phyloP scores from a whole-genome alignment of 768 basidiomycete genomes.

The Coprinellus micaceus region DNA sequence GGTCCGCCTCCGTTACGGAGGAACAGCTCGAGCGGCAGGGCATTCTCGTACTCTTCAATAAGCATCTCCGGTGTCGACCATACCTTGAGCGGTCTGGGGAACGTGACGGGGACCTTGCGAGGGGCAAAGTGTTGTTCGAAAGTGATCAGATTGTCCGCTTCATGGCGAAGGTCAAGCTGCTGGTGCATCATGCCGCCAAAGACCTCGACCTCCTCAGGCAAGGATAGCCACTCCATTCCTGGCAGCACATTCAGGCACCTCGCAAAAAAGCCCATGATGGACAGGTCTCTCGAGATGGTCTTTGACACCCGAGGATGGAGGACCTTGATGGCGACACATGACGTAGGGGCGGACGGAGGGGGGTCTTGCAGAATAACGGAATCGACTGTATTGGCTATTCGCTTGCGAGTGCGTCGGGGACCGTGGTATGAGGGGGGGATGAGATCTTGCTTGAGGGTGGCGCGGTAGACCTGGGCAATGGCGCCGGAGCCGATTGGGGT shows the following conservation, averaged over 20 bases:
- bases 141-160: slow-evolving; percentile 78
- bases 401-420: slow-evolving; percentile 59
- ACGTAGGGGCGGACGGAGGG: slow-evolving; percentile 71
- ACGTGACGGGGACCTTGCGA: slow-evolving; percentile 78
- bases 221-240: slow-evolving; percentile 93
- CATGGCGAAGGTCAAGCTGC: slow-evolving; percentile 87
- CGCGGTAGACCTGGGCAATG: slow-evolving; percentile 97
- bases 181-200: slow-evolving; percentile 97
- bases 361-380: slow-evolving; percentile 62
- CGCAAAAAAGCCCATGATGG: slow-evolving; percentile 95
- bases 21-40: slow-evolving; percentile 84
- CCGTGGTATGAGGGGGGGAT: slow-evolving; percentile 82
- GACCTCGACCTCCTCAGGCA: slow-evolving; percentile 91
- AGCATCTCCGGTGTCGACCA: slow-evolving; percentile 83
- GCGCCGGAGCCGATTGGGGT: slow-evolving; percentile 94
- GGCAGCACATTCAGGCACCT: slow-evolving; percentile 72
- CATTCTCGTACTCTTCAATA: slow-evolving; percentile 92
- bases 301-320: slow-evolving; percentile 85
- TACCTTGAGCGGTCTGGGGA: slow-evolving; percentile 80
- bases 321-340: slow-evolving; percentile 92
- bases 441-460: slow-evolving; percentile 77
- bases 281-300: slow-evolving; percentile 82
- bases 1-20: slow-evolving; percentile 88
- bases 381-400: slow-evolving; percentile 41
- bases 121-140: slow-evolving; percentile 87